These are phyloP conservation scores for Apophysomyces variabilis DNA, from an alignment of 371 early-diverging fungal species.

Conservation along the genomic window DNA sequence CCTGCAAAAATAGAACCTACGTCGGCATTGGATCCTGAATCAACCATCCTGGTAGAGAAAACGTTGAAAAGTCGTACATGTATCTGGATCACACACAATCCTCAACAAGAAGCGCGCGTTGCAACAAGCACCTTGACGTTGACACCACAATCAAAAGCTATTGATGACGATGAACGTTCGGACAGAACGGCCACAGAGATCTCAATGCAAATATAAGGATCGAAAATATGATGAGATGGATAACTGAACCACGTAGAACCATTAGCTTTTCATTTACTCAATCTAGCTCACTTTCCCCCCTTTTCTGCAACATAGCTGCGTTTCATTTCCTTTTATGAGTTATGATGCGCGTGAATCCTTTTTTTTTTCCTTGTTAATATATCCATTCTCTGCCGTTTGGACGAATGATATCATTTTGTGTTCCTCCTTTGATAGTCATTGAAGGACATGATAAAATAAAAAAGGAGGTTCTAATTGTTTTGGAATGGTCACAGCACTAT, in stretches of 20 bases:
- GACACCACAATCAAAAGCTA: neutral
- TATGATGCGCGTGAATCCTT: neutral
- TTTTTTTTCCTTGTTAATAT: neutral
- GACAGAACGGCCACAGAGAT: slow-evolving; percentile 27
- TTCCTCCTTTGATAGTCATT: too few relatives aligned
- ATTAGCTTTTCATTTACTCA: neutral
- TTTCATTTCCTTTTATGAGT: neutral
- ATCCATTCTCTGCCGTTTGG: neutral
- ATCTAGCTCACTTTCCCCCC: neutral
- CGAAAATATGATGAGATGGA: neutral
- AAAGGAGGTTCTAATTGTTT: too few relatives aligned
- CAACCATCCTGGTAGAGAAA: slow-evolving; percentile 74
- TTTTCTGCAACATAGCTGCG: neutral
- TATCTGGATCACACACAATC: slow-evolving; percentile 85
- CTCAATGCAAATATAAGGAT: slow-evolving; percentile 17
- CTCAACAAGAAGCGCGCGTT: slow-evolving; percentile 75
- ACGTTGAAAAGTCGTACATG: slow-evolving; percentile 66
- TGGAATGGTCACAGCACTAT: too few relatives aligned
- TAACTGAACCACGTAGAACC: neutral
- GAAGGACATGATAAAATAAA: too few relatives aligned
- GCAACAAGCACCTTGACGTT: slow-evolving; percentile 44
- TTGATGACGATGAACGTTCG: slow-evolving; percentile 18
- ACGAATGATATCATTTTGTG: too few relatives aligned
- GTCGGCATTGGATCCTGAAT: slow-evolving; percentile 81
- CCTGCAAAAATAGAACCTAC: slow-evolving; percentile 72